phyloP scores from a whole-genome alignment of 2,329 filamentous ascomycete species.

The Biscogniauxia sp. region DNA sequence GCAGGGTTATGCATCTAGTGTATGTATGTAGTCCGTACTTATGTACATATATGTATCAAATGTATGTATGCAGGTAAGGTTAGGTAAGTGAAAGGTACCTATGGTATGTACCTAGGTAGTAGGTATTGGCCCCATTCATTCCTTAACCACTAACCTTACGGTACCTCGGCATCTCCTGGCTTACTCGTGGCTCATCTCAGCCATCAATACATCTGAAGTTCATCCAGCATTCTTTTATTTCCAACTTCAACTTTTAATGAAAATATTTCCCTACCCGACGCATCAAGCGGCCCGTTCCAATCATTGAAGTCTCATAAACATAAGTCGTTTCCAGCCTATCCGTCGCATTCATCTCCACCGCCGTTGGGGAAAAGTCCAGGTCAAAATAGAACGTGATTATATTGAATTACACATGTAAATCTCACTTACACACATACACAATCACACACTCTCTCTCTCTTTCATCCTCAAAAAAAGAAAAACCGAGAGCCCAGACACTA shows the following conservation, averaged over 20 bases:
- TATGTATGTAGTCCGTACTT: too few relatives aligned
- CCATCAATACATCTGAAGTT: not conserved
- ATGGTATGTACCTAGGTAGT: too few relatives aligned
- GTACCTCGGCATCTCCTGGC: not conserved
- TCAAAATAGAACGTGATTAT: too few relatives aligned
- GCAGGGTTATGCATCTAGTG: too few relatives aligned
- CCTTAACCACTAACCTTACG: not conserved
- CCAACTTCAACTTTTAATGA: not conserved
- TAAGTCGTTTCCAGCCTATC: too few relatives aligned
- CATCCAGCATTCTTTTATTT: not conserved
- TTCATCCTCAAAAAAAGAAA: not conserved
- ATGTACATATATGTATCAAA: too few relatives aligned
- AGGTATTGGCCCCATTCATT: not conserved
- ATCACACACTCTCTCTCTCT: too few relatives aligned
- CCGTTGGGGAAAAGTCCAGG: too few relatives aligned
- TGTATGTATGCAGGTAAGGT: too few relatives aligned
- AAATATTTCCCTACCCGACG: not conserved
- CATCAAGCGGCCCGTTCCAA: not conserved
- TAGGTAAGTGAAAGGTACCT: too few relatives aligned
- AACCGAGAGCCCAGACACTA: not conserved
- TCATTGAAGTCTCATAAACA: too few relatives aligned
- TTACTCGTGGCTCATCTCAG: not conserved
- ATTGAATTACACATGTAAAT: not conserved
- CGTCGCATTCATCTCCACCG: too few relatives aligned
- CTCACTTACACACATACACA: not conserved